Percentiles rank a stretch among this genome's conserved stretches.
These are phyloP conservation scores for Cutaneotrichosporon mucoides DNA, from an alignment of 1,284 basidiomycete genomes.

Conservation along the genomic window DNA sequence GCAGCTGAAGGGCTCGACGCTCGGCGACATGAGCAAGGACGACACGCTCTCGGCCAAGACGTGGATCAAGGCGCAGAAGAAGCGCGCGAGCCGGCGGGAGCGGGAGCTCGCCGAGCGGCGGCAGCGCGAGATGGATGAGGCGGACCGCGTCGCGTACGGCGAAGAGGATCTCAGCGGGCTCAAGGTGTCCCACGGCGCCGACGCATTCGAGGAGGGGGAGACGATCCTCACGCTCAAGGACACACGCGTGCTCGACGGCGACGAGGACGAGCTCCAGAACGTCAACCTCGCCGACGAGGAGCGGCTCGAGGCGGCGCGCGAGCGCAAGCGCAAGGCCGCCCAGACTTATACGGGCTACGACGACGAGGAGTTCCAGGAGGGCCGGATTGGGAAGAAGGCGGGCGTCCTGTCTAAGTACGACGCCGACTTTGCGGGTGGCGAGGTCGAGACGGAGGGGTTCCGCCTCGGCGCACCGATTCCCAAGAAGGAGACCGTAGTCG, in stretches of 20 bases:
- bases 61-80: slow-evolving; percentile 87
- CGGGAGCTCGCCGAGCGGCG: slow-evolving; percentile 68
- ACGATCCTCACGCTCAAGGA: slow-evolving; percentile 96
- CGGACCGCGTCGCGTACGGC: slow-evolving; percentile 72
- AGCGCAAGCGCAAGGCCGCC: slow-evolving; percentile 78
- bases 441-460: slow-evolving; percentile 60
- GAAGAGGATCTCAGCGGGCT: slow-evolving; percentile 79
- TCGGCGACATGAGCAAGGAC: slow-evolving; percentile 71
- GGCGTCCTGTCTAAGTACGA: slow-evolving; percentile 93
- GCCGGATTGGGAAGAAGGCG: slow-evolving; percentile 69
- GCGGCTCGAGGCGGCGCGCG: slow-evolving; percentile 59
- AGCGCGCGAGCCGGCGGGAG: slow-evolving; percentile 78
- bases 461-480: slow-evolving; percentile 58
- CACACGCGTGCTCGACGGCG: slow-evolving; percentile 83
- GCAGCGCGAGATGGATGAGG: slow-evolving; percentile 70
- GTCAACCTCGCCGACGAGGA: slow-evolving; percentile 85
- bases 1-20: slow-evolving; percentile 81
- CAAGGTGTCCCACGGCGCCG: slow-evolving; percentile 93
- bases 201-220: slow-evolving; percentile 85
- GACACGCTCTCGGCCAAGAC: slow-evolving; percentile 59
- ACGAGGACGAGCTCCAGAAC: slow-evolving; percentile 98
- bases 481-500: slow-evolving; percentile 52
- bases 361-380: slow-evolving; percentile 78
- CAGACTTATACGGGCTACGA: slow-evolving; percentile 89
- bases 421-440: slow-evolving; percentile 67